phyloP scores from a whole-genome alignment of 148 eudicot species.

The Diospyros lotus region DNA sequence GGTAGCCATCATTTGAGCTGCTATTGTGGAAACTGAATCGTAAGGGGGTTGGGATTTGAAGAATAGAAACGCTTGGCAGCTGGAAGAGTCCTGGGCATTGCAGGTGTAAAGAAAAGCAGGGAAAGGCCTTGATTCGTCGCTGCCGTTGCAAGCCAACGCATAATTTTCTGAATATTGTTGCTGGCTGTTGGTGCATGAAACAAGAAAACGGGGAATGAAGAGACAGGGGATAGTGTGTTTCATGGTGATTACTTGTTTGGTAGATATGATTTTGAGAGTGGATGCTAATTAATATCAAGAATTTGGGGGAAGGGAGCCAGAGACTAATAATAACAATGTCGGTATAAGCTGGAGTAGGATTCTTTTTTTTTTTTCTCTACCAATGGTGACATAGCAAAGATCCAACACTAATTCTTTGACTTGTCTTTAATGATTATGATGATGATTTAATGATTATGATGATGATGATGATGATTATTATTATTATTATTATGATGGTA shows the following conservation, averaged over 20 bases:
- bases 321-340: not conserved
- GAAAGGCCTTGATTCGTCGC: constrained; percentile 20
- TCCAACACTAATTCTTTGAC: not conserved
- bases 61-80: constrained; percentile 50
- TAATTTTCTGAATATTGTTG: constrained; percentile 35
- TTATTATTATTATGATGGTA: no score
- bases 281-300: not conserved
- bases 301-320: not conserved
- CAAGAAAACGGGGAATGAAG: constrained; percentile 5
- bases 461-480: not conserved
- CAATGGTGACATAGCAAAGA: not conserved
- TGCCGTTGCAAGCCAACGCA: constrained; percentile 22
- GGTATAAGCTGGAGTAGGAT: no score
- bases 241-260: not conserved
- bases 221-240: constrained; percentile 3
- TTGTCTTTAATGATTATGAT: not conserved
- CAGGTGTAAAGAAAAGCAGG: constrained; percentile 47
- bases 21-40: constrained; percentile 39
- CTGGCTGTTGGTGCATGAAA: constrained; percentile 13
- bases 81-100: constrained; percentile 40
- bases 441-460: not conserved
- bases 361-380: not conserved
- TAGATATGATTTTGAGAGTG: not conserved
- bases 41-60: constrained; percentile 41
- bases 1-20: constrained; percentile 8